Evolutionary conservation across 257 asterid genomes (phyloP), one percentile per base, ranked within the genome.

Genomic region (Hygrophila difformis): DNA sequence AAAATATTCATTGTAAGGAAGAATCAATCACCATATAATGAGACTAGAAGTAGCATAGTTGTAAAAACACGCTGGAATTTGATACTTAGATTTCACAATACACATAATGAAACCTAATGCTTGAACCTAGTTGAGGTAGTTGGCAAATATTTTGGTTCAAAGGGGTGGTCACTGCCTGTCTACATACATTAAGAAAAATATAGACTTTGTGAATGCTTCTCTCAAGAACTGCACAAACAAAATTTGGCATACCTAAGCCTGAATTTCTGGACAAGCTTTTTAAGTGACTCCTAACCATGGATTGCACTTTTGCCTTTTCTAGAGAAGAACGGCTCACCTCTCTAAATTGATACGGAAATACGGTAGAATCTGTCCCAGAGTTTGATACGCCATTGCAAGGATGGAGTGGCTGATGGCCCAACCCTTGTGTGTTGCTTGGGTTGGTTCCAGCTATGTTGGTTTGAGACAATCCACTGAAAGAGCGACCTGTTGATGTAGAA

Each of bases 341-440:
- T 62, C 75, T 68, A 60, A 58, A 70, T 60, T 68, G 78, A 55
- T 57, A 70, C 15, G 76, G 63, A 17, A 67, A 48, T 29, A 69
- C 8, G 31, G 7, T 12, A 59, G 73, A 53, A 71, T 70, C 83
- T 18, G 79, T 55, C 50, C 71, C 81, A 20, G 60, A 39, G 51
- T 63, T 69, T 34, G 83, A 44, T 53, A 72, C 61, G 44, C 71
- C 65, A 53, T 71, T 61, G 70, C 71, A 62, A 48, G 86, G 88
- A 61, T 68, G 88, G 43, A 69, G 59, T 55, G 74, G 94, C 59
- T 66, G 91, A 69, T 55, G 83, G 55, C 61, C 73, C 52, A 55
- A 55, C 39, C 73, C 76, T 24, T 56, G 70, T 42, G 64, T 63
- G 39, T 61, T 57, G 44, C 69, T 53, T 16, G 57, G 19, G 62